These are phyloP conservation scores for Rhamnella rubrinervis DNA, from an alignment of 331 rosid genomes.

Conservation along the genomic window DNA sequence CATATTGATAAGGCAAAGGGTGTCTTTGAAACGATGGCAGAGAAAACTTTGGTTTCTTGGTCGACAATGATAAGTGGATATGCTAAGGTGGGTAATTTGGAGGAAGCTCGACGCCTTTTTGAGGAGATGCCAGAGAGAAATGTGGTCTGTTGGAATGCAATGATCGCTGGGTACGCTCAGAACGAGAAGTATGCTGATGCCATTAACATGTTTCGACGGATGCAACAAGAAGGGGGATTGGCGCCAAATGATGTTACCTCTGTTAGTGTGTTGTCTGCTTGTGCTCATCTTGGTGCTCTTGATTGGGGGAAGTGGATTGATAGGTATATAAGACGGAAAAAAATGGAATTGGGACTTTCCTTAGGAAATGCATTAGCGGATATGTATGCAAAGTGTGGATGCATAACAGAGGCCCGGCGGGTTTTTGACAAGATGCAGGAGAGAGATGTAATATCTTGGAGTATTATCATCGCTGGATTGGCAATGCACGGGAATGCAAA, in stretches of 20 bases:
- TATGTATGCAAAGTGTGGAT: conserved; percentile 53
- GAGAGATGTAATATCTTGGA: conserved; percentile 51
- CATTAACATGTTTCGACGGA: conserved; percentile 36
- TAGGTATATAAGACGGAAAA: conserved; percentile 29
- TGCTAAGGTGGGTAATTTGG: conserved; percentile 35
- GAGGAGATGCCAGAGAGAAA: conserved; percentile 44
- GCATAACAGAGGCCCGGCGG: conserved; percentile 35
- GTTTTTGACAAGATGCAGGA: conserved; percentile 38
- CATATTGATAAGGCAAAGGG: conserved; percentile 29
- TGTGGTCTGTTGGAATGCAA: conserved; percentile 45
- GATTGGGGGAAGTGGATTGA: conserved; percentile 49
- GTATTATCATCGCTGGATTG: conserved; percentile 39
- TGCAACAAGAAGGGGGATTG: conserved; percentile 31
- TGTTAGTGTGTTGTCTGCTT: conserved; percentile 44
- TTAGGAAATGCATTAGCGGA: conserved; percentile 49
- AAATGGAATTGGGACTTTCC: conserved; percentile 31
- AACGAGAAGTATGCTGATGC: conserved; percentile 46
- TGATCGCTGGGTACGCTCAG: conserved; percentile 45
- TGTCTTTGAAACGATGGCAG: conserved; percentile 40
- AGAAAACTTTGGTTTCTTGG: conserved; percentile 45
- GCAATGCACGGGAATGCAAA: conserved; percentile 49
- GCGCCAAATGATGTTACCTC: conserved; percentile 39
- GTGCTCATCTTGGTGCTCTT: conserved; percentile 53
- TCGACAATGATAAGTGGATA: conserved; percentile 50
- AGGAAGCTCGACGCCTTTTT: conserved; percentile 35